Conservation (phyloP, 768 basidiomycete species). For the Auriscalpium microsporum region DNA sequence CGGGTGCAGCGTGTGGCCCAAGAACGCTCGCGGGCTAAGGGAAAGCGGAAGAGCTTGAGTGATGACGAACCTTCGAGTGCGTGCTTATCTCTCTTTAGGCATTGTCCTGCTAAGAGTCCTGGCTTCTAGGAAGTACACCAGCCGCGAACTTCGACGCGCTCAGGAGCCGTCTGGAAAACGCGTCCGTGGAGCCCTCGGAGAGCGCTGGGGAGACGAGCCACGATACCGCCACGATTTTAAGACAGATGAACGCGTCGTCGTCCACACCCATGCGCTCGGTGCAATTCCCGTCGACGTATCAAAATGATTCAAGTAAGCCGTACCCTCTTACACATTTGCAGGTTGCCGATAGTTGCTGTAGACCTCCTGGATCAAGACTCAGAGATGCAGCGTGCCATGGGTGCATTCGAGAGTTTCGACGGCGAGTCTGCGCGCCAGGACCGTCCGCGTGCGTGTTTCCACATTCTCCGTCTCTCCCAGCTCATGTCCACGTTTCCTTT, state of each 20-base stretch:
- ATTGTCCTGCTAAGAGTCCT: background rate
- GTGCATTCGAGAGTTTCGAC: conserved; percentile 12
- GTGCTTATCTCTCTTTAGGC: conserved; percentile 2
- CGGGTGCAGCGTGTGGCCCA: conserved; percentile 9
- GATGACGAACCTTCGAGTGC: conserved; percentile 12
- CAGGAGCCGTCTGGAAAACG: conserved; percentile 4
- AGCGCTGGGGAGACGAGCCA: conserved; percentile 4
- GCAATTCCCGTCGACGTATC: conserved; percentile 11
- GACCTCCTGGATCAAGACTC: conserved; percentile 17
- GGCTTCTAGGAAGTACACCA: background rate
- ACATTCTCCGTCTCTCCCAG: background rate
- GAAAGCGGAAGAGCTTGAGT: conserved; percentile 13
- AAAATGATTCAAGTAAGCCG: conserved; percentile 11
- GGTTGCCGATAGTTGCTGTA: background rate
- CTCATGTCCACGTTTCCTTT: background rate
- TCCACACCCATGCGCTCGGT: conserved; percentile 9
- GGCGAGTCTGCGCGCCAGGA: conserved; percentile 5
- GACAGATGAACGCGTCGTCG: conserved; percentile 1
- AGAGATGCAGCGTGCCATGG: conserved; percentile 15
- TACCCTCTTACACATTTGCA: background rate
- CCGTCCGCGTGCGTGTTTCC: conserved; percentile 4
- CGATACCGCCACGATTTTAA: conserved; percentile 8
- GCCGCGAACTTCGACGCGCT: conserved; percentile 11
- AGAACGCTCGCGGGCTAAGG: conserved; percentile 13
- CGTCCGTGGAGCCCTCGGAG: background rate